Conservation (phyloP, 2,329 filamentous ascomycete genomes). For the Coniella vitis region DNA sequence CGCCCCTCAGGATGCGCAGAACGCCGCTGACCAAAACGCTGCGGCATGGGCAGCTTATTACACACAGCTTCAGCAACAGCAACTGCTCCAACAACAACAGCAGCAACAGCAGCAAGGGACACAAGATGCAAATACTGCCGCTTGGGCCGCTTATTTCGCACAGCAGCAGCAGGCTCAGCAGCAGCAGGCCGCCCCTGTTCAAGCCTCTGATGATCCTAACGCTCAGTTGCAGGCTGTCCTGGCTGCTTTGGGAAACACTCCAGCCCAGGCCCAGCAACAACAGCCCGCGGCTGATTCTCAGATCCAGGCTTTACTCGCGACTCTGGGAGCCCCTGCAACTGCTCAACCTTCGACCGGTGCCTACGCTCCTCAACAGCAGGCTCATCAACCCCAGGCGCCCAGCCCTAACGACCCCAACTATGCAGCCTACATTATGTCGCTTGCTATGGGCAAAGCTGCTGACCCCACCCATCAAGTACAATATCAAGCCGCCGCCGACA, state of each 20-base stretch:
- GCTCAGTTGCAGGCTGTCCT: conserved; percentile 23
- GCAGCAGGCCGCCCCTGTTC: conserved; percentile 12
- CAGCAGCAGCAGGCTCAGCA: conserved; percentile 22
- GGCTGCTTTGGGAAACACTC: conserved; percentile 18
- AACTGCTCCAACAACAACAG: conserved; percentile 14
- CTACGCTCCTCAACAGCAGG: conserved; percentile 16
- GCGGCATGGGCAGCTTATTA: conserved; percentile 34
- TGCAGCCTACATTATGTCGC: conserved; percentile 19
- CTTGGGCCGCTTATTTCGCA: conserved; percentile 17
- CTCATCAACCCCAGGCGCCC: conserved; percentile 17
- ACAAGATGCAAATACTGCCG: conserved; percentile 15
- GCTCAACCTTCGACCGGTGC: neutral
- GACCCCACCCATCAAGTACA: conserved; percentile 14
- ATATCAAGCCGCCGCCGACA: conserved; percentile 10
- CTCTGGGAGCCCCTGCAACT: conserved; percentile 24
- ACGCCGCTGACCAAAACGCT: conserved; percentile 22
- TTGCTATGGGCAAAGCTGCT: conserved; percentile 13
- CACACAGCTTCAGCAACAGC: conserved; percentile 27
- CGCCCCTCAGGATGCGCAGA: conserved; percentile 16
- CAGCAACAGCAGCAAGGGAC: conserved; percentile 15
- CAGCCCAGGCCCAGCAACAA: conserved; percentile 22
- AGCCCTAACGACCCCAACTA: conserved; percentile 35
- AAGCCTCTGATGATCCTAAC: conserved; percentile 19
- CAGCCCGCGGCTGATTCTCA: conserved; percentile 26
- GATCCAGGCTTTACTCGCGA: conserved; percentile 37